Evolutionary conservation across 2,329 filamentous ascomycete species (phyloP).

Genomic region (Beauveria asiatica): DNA sequence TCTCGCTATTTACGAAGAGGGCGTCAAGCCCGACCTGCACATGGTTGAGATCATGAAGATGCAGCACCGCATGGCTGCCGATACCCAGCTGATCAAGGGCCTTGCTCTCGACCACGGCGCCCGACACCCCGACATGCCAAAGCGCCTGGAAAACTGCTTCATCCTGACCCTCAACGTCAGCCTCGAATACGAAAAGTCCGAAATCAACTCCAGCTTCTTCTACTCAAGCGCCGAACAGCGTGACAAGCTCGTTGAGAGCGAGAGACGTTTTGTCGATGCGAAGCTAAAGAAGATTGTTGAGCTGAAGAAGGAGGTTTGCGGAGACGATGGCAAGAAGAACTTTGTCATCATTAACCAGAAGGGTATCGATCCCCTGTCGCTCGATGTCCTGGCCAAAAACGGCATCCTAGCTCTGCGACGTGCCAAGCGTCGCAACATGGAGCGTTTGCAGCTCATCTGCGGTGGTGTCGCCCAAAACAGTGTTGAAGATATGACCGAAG

Average conservation of each 20-base stretch:
- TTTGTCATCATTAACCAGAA: constrained; percentile 99
- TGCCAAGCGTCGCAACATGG: constrained; percentile 98
- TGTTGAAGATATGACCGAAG: constrained; percentile 82
- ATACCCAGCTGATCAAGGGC: constrained; percentile 91
- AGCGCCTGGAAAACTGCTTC: constrained; percentile 87
- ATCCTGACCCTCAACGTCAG: constrained; percentile 95
- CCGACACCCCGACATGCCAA: constrained; percentile 96
- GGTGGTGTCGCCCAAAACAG: constrained; percentile 91
- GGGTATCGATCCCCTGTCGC: constrained; percentile 91
- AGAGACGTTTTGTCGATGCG: constrained; percentile 89
- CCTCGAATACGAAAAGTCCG: constrained; percentile 96
- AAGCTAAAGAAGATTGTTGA: constrained; percentile 97
- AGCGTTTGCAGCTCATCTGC: constrained; percentile 89
- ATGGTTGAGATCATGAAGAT: constrained; percentile 99
- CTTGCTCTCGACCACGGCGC: constrained; percentile 92
- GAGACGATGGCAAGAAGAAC: constrained; percentile 83
- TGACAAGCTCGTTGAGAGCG: constrained; percentile 95
- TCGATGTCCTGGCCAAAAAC: constrained; percentile 96
- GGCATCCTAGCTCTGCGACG: constrained; percentile 89
- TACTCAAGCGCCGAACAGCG: constrained; percentile 95
- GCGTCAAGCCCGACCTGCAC: constrained; percentile 89
- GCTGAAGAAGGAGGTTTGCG: constrained; percentile 95
- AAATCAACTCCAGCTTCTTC: constrained; percentile 98
- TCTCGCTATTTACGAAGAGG: constrained; percentile 82
- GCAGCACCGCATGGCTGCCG: constrained; percentile 93